These are phyloP conservation scores for Pseudozyma hubeiensis DNA, from an alignment of 1,284 basidiomycete species.

Conservation along the genomic window DNA sequence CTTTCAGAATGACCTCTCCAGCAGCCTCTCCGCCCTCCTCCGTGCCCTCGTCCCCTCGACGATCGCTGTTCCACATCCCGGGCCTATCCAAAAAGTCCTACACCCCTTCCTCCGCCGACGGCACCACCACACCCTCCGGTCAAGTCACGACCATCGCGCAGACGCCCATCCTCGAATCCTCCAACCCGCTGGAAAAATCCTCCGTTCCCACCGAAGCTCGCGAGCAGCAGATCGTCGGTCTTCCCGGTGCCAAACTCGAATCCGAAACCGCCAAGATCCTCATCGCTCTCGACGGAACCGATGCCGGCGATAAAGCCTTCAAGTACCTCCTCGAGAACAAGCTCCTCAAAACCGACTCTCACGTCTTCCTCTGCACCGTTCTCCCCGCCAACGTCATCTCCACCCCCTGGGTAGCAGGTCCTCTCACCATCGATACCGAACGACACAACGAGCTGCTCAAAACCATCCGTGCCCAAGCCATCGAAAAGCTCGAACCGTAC, in stretches of 20 bases:
- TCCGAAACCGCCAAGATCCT: constrained; percentile 55
- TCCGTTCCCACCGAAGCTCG: constrained; percentile 60
- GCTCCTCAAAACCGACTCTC: constrained; percentile 46
- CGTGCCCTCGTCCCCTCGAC: constrained; percentile 44
- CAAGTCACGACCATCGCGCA: constrained; percentile 57
- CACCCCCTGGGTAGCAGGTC: constrained; percentile 64
- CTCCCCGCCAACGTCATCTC: constrained; percentile 62
- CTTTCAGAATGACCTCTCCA: constrained; percentile 38
- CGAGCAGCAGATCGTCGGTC: constrained; percentile 65
- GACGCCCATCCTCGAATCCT: constrained; percentile 63
- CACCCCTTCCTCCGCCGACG: constrained; percentile 21
- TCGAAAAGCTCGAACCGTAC: constrained; percentile 64
- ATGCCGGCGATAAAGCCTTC: constrained; percentile 65
- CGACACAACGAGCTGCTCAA: constrained; percentile 64
- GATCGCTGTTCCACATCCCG: constrained; percentile 32
- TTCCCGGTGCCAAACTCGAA: constrained; percentile 43
- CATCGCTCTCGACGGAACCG: constrained; percentile 64
- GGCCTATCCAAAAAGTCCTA: constrained; percentile 26
- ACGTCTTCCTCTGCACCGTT: constrained; percentile 64
- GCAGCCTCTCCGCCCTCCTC: constrained; percentile 34
- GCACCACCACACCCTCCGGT: constrained; percentile 35
- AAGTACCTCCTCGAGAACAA: constrained; percentile 59
- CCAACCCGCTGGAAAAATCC: constrained; percentile 63
- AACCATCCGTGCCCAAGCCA: constrained; percentile 57
- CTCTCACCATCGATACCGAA: constrained; percentile 62